Conservation (phyloP, 768 basidiomycete species). For the Boletus rubescentipes region DNA sequence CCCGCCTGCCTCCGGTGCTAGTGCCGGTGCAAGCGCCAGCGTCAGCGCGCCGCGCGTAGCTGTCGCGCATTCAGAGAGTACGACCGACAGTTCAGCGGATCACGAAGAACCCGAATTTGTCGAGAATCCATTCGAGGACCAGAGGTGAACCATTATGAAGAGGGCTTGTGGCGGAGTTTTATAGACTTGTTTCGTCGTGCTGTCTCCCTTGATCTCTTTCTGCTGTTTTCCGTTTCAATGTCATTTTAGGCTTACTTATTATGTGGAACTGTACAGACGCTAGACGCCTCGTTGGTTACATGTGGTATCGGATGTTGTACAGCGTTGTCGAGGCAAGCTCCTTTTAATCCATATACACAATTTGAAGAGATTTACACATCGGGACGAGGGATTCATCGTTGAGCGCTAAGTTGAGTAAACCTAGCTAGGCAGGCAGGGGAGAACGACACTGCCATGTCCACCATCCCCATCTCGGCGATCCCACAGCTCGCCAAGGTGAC, state of each 20-base stretch:
- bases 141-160: conserved; percentile 4
- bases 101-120: conserved; percentile 68
- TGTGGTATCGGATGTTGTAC: conserved; percentile 1
- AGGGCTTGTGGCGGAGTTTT: no score
- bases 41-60: conserved; percentile 7
- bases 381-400: no score
- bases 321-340: neutral
- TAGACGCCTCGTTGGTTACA: neutral
- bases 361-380: no score
- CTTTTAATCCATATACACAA: neutral
- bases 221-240: neutral
- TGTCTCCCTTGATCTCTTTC: neutral
- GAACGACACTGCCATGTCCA: no score
- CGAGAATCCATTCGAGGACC: conserved; percentile 74
- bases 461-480: no score
- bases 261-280: neutral
- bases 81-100: conserved; percentile 28
- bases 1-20: conserved; percentile 23
- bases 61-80: conserved; percentile 11
- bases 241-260: neutral
- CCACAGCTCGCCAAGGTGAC: neutral
- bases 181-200: neutral
- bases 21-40: neutral
- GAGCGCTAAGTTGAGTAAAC: no score
- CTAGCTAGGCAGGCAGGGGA: no score